These are phyloP conservation scores for Hypericum androsaemum DNA, from an alignment of 345 rosid genomes.

Conservation along the genomic window DNA sequence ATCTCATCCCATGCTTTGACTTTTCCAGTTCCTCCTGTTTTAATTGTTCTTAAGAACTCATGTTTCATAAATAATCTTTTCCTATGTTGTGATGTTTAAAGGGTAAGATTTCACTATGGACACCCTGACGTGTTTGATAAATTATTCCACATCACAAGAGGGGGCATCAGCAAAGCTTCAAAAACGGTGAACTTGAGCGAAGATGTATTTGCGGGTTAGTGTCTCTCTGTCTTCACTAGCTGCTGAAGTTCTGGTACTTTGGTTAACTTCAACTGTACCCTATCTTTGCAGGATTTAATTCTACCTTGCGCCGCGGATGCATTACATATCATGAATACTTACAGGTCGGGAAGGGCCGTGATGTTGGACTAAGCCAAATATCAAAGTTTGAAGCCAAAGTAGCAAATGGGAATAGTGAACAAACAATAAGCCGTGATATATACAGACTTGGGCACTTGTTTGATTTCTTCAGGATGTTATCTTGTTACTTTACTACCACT, in stretches of 20 bases:
- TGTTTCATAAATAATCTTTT: slow-evolving; percentile 4
- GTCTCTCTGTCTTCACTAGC: slow-evolving; percentile 9
- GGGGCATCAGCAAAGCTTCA: slow-evolving; percentile 97
- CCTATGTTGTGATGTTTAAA: slow-evolving; percentile 19
- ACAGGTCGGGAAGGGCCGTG: slow-evolving; percentile 98
- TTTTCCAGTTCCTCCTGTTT: no score
- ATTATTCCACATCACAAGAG: slow-evolving; percentile 91
- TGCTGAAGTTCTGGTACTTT: slow-evolving; percentile 9
- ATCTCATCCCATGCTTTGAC: not conserved
- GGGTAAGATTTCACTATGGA: slow-evolving; percentile 96
- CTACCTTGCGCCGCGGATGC: slow-evolving; percentile 69
- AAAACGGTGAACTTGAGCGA: slow-evolving; percentile 88
- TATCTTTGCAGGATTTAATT: slow-evolving; percentile 58
- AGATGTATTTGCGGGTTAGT: slow-evolving; percentile 83
- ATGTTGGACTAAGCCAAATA: slow-evolving; percentile 91
- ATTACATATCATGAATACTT: slow-evolving; percentile 80
- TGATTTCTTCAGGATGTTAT: slow-evolving; percentile 94
- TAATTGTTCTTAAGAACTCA: not conserved
- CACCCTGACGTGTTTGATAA: slow-evolving; percentile 96
- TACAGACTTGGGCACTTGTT: slow-evolving; percentile 75
- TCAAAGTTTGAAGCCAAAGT: slow-evolving; percentile 97
- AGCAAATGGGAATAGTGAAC: slow-evolving; percentile 95
- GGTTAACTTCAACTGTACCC: slow-evolving; percentile 12
- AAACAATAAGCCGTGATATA: slow-evolving; percentile 84
- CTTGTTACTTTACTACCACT: slow-evolving; percentile 90